phyloP scores from a whole-genome alignment of 1,284 basidiomycete species.

The Austropuccinia psidii region DNA sequence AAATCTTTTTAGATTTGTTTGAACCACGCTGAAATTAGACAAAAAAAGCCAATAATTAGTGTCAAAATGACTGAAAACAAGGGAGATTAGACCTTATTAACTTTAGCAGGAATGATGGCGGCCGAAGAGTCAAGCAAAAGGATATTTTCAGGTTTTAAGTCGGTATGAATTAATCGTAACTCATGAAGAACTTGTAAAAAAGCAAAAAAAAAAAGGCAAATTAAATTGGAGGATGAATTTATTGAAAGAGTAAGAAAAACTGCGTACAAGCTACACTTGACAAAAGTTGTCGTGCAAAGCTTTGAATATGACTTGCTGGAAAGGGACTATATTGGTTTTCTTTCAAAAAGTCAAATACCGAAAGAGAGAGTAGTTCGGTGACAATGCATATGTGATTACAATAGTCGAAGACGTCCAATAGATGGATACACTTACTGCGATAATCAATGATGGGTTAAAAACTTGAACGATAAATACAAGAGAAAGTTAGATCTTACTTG shows the following conservation, averaged over 20 bases:
- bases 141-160: conserved; percentile 98
- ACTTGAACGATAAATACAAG: conserved; percentile 4
- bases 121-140: conserved; percentile 81
- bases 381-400: conserved; percentile 97
- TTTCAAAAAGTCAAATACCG: conserved; percentile 98
- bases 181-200: conserved; percentile 74
- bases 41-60: not conserved
- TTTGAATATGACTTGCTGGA: conserved; percentile 89
- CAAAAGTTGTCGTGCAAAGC: conserved; percentile 84
- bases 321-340: conserved; percentile 96
- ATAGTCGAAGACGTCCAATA: conserved; percentile 90
- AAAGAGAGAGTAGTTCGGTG: conserved; percentile 91
- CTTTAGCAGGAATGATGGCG: conserved; percentile 42
- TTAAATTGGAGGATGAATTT: not conserved
- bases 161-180: conserved; percentile 87
- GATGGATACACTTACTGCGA: conserved; percentile 90
- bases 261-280: conserved; percentile 85
- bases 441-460: not conserved
- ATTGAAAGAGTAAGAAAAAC: not conserved
- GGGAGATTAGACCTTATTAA: conserved; percentile 5
- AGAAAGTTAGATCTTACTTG: conserved; percentile 58
- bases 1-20: conserved; percentile 59
- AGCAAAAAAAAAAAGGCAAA: not conserved
- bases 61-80: not conserved
- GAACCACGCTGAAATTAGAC: conserved; percentile 15